Evolutionary conservation across 495 filamentous ascomycete species (phyloP), one percentile per base, ranked within the genome.

Genomic region (Xylaria intraflava): DNA sequence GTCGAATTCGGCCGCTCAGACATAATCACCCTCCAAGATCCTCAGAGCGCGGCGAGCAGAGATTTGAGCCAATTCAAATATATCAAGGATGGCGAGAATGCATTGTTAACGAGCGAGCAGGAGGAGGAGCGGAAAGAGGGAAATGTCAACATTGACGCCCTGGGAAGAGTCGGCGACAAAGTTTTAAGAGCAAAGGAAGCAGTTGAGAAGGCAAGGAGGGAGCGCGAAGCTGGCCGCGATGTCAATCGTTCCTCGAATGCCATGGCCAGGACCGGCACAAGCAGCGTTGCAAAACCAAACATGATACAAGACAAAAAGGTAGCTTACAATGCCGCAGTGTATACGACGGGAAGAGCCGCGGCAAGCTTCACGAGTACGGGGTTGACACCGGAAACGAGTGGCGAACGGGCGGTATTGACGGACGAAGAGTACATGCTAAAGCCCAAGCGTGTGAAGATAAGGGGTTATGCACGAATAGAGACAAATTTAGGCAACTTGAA

Each of bases 341-440:
- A 95, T 70, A 99, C 93, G 2, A 96, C 89, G 9, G 94, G 94
- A 56, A 82, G 80, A 61, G 91, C 94, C 12, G 93, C 93, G 10
- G 93, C 93, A 22, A 94, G 88, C 47, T 89, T 99, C 64, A 99
- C 93, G 35, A 90, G 85, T 58, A 99, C 93, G 0, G 91, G 92
- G 23, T 69, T 97, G 45, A 97, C 94, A 12, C 91, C 91, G 0
- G 87, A 94, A 60, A 99, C 93, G 0, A 84, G 85, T 53, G 83
- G 76, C 57, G 89, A 94, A 57, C 81, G 90, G 47, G 92, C 93
- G 22, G 69, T 90, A 29, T 78, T 97, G 16, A 86, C 86, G 1
- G 89, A 95, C 53, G 93, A 99, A 70, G 89, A 96, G 60, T 97
- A 90, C 69, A 93, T 99, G 86, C 77, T 97, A 40, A 87, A 89